Percentiles rank a stretch among this genome's conserved stretches.
Evolutionary conservation across 2,329 filamentous ascomycete species (phyloP).

Genomic region (Alternaria consortialis): DNA sequence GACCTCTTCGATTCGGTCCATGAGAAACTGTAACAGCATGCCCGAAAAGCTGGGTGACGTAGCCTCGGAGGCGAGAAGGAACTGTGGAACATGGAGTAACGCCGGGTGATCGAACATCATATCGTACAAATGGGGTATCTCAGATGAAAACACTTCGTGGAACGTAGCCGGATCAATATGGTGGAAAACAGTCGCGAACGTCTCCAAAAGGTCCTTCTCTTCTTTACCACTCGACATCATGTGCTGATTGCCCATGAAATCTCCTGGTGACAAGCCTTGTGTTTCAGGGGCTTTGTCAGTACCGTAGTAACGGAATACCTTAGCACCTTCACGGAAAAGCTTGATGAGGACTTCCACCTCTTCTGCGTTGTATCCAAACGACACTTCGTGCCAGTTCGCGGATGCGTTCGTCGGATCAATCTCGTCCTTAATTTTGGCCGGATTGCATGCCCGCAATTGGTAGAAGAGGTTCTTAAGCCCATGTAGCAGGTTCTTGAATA

Average conservation of each 20-base stretch:
- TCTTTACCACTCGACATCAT: conserved; percentile 94
- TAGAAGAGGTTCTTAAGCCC: conserved; percentile 97
- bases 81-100: conserved; percentile 93
- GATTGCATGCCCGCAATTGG: conserved; percentile 90
- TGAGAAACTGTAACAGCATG: conserved; percentile 96
- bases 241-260: conserved; percentile 93
- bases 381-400: conserved; percentile 92
- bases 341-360: conserved; percentile 97
- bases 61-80: conserved; percentile 97
- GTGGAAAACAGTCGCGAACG: conserved; percentile 97
- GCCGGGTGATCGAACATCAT: conserved; percentile 98
- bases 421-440: conserved; percentile 60
- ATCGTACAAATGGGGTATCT: conserved; percentile 95
- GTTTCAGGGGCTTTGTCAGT: conserved; percentile 82
- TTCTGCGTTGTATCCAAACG: conserved; percentile 95
- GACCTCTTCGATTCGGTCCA: conserved; percentile 95
- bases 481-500: conserved; percentile 96
- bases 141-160: conserved; percentile 96
- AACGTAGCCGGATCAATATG: conserved; percentile 98
- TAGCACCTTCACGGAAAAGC: conserved; percentile 93
- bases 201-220: conserved; percentile 96
- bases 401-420: conserved; percentile 83
- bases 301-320: conserved; percentile 96
- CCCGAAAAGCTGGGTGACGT: conserved; percentile 97
- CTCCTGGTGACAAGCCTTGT: conserved; percentile 81